Conservation (phyloP, 768 basidiomycete species). For the Lactarius tabidus region DNA sequence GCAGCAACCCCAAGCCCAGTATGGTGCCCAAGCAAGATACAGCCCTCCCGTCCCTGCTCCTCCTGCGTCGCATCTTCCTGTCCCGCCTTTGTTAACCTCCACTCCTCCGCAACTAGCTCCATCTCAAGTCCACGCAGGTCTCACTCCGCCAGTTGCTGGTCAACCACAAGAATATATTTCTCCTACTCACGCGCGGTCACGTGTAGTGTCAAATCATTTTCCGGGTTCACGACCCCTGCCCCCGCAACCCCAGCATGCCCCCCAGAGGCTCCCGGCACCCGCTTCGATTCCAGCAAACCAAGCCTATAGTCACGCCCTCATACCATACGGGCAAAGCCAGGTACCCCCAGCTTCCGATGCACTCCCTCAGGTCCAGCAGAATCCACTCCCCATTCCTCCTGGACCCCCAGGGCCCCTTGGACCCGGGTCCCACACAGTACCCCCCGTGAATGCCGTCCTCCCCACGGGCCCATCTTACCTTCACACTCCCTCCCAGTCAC, state of each 20-base stretch:
- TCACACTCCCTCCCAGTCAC: conserved; percentile 18
- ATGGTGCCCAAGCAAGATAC: conserved; percentile 18
- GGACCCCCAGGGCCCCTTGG: conserved; percentile 26
- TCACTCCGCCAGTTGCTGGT: background rate
- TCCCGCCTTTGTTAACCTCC: conserved; percentile 28
- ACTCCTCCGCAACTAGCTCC: conserved; percentile 38
- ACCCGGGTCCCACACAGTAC: conserved; percentile 19
- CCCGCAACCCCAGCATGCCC: conserved; percentile 20
- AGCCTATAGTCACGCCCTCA: conserved; percentile 10
- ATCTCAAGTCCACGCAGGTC: conserved; percentile 16
- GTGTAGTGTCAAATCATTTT: conserved; percentile 20
- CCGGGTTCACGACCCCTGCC: conserved; percentile 26
- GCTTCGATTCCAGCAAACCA: conserved; percentile 9
- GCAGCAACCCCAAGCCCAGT: conserved; percentile 8
- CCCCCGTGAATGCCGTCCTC: background rate
- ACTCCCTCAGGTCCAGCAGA: conserved; percentile 10
- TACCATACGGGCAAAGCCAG: conserved; percentile 7
- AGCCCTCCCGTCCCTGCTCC: conserved; percentile 25
- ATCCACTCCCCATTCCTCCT: conserved; percentile 25
- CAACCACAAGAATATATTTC: conserved; percentile 14
- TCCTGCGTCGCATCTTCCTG: conserved; percentile 28
- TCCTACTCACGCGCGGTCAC: conserved; percentile 6
- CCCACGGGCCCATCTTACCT: conserved; percentile 16
- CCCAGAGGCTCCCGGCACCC: conserved; percentile 10
- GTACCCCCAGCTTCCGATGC: conserved; percentile 3